Evolutionary conservation across 1,139 yeast species (phyloP).

Genomic region (Nematodospora anomalae): DNA sequence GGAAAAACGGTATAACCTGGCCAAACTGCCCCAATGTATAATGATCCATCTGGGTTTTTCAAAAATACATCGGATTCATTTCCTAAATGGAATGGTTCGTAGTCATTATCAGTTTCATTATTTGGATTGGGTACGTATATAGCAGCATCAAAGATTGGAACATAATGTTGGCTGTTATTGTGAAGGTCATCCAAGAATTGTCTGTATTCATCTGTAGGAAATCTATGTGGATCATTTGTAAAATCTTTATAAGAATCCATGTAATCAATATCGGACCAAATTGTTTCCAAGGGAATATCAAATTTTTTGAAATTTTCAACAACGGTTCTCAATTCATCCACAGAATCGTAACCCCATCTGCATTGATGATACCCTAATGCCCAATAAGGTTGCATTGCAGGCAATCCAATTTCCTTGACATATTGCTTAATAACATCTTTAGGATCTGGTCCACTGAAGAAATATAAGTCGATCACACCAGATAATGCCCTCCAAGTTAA

Average conservation of each 20-base stretch:
- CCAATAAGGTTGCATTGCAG: conserved; percentile 26
- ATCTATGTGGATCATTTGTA: conserved; percentile 28
- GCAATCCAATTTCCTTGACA: conserved; percentile 23
- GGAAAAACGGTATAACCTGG: conserved; percentile 34
- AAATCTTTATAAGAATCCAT: conserved; percentile 31
- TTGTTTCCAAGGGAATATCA: conserved; percentile 24
- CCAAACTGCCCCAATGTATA: conserved; percentile 27
- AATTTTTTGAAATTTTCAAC: conserved; percentile 21
- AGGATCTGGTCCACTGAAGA: conserved; percentile 33
- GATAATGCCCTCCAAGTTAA: conserved; percentile 28
- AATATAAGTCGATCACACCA: conserved; percentile 32
- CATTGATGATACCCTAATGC: conserved; percentile 26
- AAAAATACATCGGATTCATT: conserved; percentile 26
- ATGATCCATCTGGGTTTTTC: conserved; percentile 29
- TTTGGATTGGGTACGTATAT: conserved; percentile 28
- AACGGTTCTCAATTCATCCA: conserved; percentile 19
- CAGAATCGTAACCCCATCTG: conserved; percentile 23
- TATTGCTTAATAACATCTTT: conserved; percentile 29
- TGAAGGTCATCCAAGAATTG: conserved; percentile 25
- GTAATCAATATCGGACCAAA: conserved; percentile 26
- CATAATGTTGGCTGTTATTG: conserved; percentile 25
- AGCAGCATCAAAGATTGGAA: conserved; percentile 37
- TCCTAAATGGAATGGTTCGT: conserved; percentile 26
- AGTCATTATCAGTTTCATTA: conserved; percentile 22
- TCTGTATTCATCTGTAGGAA: conserved; percentile 21